Conservation (phyloP, 2,329 filamentous ascomycete genomes). For the Emergomyces pasteurianus region DNA sequence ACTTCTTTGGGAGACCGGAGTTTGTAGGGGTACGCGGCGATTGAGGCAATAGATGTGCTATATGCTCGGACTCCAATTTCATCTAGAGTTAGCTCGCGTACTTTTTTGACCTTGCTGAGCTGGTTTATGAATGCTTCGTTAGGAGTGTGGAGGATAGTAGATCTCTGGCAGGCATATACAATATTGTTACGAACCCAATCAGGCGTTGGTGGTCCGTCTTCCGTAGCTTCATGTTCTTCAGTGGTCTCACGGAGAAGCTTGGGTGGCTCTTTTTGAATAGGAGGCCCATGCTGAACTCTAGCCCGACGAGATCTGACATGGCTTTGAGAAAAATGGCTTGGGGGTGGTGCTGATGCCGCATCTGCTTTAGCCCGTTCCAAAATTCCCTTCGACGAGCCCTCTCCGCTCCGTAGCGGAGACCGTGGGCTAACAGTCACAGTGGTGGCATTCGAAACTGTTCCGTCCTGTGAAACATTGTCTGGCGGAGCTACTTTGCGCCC, state of each 20-base stretch:
- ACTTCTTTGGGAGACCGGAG: slow-evolving; percentile 37
- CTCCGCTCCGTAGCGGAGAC: slow-evolving; percentile 7
- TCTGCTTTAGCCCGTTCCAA: slow-evolving; percentile 44
- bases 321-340: slow-evolving; percentile 3
- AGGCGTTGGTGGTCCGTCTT: slow-evolving; percentile 52
- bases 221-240: slow-evolving; percentile 57
- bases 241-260: slow-evolving; percentile 58
- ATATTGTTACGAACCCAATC: slow-evolving; percentile 53
- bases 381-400: slow-evolving; percentile 22
- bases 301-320: neutral
- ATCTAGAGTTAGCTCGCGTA: slow-evolving; percentile 60
- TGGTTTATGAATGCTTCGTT: slow-evolving; percentile 65
- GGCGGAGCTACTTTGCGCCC: slow-evolving; percentile 20
- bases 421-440: slow-evolving; percentile 3
- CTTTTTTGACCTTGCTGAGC: slow-evolving; percentile 60
- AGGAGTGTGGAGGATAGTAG: slow-evolving; percentile 55
- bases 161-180: slow-evolving; percentile 69
- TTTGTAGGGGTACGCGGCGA: slow-evolving; percentile 65
- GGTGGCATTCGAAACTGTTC: slow-evolving; percentile 5
- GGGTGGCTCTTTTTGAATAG: slow-evolving; percentile 22
- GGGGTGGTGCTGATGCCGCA: slow-evolving; percentile 15
- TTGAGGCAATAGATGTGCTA: slow-evolving; percentile 68
- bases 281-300: slow-evolving; percentile 8
- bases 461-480: neutral
- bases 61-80: slow-evolving; percentile 75